phyloP scores from a whole-genome alignment of 768 basidiomycete genomes.

The Mycena rosella region DNA sequence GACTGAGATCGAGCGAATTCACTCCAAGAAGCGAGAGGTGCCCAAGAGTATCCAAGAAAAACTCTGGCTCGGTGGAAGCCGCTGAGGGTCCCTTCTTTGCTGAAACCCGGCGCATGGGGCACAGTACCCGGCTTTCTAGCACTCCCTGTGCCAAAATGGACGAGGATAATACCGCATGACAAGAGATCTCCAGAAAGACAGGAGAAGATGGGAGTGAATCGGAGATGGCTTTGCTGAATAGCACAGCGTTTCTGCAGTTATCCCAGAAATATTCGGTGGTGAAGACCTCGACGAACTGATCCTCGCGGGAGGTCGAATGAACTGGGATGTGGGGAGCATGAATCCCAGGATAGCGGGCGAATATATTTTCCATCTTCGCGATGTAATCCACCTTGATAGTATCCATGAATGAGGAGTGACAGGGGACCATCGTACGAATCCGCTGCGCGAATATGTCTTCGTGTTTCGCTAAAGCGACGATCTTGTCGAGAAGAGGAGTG shows the following conservation, averaged over 20 bases:
- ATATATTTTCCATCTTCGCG: conserved; percentile 23
- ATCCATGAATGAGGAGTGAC: conserved; percentile 48
- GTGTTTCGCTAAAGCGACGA: conserved; percentile 39
- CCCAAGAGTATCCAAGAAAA: conserved; percentile 26
- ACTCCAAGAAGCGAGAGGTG: conserved; percentile 27
- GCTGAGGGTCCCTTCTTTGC: conserved; percentile 14
- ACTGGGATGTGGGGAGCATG: conserved; percentile 27
- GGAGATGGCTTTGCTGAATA: conserved; percentile 26
- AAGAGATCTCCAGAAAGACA: conserved; percentile 23
- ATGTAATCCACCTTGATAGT: conserved; percentile 35
- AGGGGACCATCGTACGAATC: conserved; percentile 44
- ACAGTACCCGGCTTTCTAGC: conserved; percentile 19
- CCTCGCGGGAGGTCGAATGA: conserved; percentile 20
- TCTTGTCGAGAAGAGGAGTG: conserved; percentile 36
- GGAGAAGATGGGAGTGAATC: conserved; percentile 15
- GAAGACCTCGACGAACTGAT: conserved; percentile 17
- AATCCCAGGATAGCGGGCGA: conserved; percentile 26
- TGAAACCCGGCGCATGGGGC: conserved; percentile 24
- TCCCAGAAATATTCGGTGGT: conserved; percentile 27
- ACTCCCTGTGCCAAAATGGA: conserved; percentile 17
- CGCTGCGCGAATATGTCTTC: conserved; percentile 43
- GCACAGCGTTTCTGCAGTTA: conserved; percentile 26
- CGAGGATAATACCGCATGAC: conserved; percentile 25
- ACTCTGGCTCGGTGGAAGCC: conserved; percentile 13
- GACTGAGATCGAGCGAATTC: conserved; percentile 30